phyloP scores from a whole-genome alignment of 140 eudicot genomes.

The Cichorium intybus region DNA sequence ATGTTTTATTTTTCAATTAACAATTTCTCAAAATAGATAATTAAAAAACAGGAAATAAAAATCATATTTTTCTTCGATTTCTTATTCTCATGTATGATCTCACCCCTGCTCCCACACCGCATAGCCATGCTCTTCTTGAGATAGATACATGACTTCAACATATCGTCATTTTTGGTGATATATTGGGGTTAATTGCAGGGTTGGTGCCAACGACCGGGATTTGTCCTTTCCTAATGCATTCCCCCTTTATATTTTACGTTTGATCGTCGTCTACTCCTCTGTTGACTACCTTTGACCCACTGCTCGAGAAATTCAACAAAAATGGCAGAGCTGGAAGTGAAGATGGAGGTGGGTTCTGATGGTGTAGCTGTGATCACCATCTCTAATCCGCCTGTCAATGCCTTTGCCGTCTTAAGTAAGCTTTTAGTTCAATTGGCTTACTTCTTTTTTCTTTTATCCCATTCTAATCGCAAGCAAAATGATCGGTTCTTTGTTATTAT shows the following conservation, averaged over 20 bases:
- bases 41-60: too few relatives aligned
- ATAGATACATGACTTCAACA: too few relatives aligned
- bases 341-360: constrained; percentile 48
- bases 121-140: too few relatives aligned
- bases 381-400: constrained; percentile 78
- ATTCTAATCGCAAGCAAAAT: not conserved
- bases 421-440: not conserved
- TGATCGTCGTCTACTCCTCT: not conserved
- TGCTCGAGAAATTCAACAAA: not conserved
- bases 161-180: too few relatives aligned
- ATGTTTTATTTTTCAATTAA: too few relatives aligned
- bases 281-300: constrained; percentile 9
- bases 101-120: too few relatives aligned
- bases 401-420: constrained; percentile 54
- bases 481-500: not conserved
- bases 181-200: too few relatives aligned
- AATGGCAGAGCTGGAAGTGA: constrained; percentile 33
- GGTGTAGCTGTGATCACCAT: constrained; percentile 79
- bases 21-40: too few relatives aligned
- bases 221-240: not conserved
- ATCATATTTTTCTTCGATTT: too few relatives aligned
- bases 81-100: too few relatives aligned
- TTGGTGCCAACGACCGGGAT: constrained; percentile 15
- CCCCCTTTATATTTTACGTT: not conserved
- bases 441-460: not conserved